These are phyloP conservation scores for Botrytis sinoallii DNA, from an alignment of 2,329 filamentous ascomycete genomes.

Conservation along the genomic window DNA sequence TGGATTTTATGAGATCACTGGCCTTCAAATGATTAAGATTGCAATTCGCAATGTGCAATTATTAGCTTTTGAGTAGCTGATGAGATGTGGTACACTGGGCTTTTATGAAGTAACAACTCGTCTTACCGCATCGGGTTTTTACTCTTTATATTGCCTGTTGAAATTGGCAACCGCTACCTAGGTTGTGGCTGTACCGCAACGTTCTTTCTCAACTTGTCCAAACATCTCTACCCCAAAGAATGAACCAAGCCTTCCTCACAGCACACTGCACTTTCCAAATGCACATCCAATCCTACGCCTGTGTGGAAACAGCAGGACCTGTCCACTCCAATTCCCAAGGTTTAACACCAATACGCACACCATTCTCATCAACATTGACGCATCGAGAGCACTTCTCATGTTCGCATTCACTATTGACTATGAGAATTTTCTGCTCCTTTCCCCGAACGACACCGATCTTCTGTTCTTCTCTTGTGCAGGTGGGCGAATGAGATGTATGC, in stretches of 20 bases:
- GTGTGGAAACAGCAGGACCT: neutral
- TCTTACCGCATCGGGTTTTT: neutral
- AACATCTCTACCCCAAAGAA: neutral
- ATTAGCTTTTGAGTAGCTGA: neutral
- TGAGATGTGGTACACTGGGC: neutral
- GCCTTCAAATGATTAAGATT: neutral
- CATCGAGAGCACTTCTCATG: neutral
- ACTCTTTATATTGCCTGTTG: neutral
- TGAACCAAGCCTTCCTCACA: neutral
- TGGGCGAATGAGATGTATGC: neutral
- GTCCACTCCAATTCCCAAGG: slow-evolving; percentile 2
- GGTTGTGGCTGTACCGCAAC: neutral
- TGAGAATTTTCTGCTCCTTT: neutral
- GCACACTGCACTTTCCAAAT: neutral
- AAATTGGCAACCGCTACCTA: neutral
- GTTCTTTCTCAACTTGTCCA: neutral
- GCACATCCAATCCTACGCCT: neutral
- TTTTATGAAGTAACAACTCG: neutral
- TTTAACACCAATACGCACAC: neutral
- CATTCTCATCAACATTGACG: slow-evolving; percentile 1
- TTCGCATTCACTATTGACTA: neutral
- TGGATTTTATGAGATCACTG: neutral
- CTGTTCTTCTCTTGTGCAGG: neutral
- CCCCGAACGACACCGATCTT: neutral
- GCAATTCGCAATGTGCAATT: neutral